Conservation (phyloP, 495 filamentous ascomycete species). For the Lasiosphaeriaceae sp. region DNA sequence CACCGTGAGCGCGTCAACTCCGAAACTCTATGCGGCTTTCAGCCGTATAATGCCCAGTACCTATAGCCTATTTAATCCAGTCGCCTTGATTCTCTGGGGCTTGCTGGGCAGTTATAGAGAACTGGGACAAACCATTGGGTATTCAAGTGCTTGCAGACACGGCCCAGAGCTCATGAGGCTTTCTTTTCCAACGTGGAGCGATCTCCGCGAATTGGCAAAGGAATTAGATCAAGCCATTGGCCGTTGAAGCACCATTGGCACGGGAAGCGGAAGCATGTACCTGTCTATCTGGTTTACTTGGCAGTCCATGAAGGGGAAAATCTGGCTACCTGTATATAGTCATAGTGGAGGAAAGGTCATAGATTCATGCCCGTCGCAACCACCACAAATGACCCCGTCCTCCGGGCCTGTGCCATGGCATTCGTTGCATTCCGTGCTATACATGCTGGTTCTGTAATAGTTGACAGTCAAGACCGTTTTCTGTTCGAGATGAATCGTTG, state of each 20-base stretch:
- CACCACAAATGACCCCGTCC: too few relatives aligned
- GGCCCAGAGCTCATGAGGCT: background rate
- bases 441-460: too few relatives aligned
- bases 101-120: background rate
- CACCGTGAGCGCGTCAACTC: background rate
- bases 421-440: too few relatives aligned
- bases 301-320: background rate
- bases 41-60: background rate
- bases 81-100: background rate
- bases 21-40: background rate
- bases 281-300: background rate
- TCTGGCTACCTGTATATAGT: background rate
- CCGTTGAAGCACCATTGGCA: background rate
- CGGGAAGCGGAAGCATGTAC: background rate
- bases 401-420: too few relatives aligned
- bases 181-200: background rate
- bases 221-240: background rate
- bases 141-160: background rate
- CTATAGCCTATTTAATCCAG: background rate
- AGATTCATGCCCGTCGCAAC: too few relatives aligned
- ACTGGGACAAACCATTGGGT: background rate
- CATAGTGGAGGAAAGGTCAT: background rate
- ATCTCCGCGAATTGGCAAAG: background rate
- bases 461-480: too few relatives aligned
- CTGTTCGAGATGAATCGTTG: too few relatives aligned